Base-by-base conservation (phyloP, 176 grass and related monocot species). In the Alopecurus myosuroides region DNA sequence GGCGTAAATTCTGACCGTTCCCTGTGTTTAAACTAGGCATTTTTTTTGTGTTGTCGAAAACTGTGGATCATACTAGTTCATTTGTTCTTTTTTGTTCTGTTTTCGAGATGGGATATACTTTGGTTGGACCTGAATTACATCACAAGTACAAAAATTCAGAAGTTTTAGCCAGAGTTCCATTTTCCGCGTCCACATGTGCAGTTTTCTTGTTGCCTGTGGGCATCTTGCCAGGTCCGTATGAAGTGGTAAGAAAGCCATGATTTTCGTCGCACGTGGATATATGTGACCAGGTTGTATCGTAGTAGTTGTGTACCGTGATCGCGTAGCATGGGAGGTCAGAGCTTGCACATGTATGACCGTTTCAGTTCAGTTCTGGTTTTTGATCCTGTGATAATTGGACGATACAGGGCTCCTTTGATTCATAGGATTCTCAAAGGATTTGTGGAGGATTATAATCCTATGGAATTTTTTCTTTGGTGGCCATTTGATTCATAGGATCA, bases 11-110 rank as follows among this genome's bases (percentile, higher is more conserved):
- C 75, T 67, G 56, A 82, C 50, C 15, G 25, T 63, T 31, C 35
- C 68, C 61, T 56, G 26, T 83, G 42, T 19, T 52, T 81, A 49
- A 31, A 8, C 28, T 83, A 86, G 78, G 74, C 17, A 4, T 4
- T 45, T 64, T 81, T 81, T 22, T 44, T 56, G 56, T 49, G 49
- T 73, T 18, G 72, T 41, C 2, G 0, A 69, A 4, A 61, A 35
- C 13, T 1, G 63, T 83, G 42, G 18, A 62, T 50, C 56, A 53
- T 13, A n/a, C 22, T 77, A 83, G 46, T 90, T 90, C 74, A 74
- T 90, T 90, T 78, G 79, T 90, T 90, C 79, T 58, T 83, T 89
- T 46, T 82, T 20, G 28, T 86, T 73, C 28, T 83, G 41, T 83
- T 46, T 48, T 48, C 28, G 37, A 46, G 67, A 82, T 39, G 62